phyloP scores from a whole-genome alignment of 768 basidiomycete species.

The Leccinum arenicola region DNA sequence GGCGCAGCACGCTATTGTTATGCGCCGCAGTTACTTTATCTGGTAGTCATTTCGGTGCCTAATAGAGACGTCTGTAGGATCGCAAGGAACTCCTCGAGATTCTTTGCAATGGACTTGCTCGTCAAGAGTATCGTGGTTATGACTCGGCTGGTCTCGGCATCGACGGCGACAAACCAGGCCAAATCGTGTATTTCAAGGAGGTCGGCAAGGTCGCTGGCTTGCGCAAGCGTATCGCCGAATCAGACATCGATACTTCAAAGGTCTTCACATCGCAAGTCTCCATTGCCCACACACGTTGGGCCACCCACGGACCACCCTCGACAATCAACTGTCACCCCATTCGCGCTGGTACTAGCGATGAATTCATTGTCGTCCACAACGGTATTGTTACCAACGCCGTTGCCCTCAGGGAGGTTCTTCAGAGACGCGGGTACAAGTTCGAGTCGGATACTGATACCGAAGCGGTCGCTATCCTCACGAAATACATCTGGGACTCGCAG shows the following conservation, averaged over 20 bases:
- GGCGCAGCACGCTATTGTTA: not conserved
- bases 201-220: conserved; percentile 96
- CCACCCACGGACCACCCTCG: conserved; percentile 92
- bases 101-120: conserved; percentile 84
- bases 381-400: conserved; percentile 95
- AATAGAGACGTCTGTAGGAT: conserved; percentile 44
- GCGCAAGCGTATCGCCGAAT: conserved; percentile 80
- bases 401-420: conserved; percentile 87
- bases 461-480: conserved; percentile 91
- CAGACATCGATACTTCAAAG: conserved; percentile 71
- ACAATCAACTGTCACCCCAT: conserved; percentile 94
- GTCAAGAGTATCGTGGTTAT: conserved; percentile 98
- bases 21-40: conserved; percentile 15
- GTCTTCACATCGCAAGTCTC: conserved; percentile 84
- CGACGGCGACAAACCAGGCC: conserved; percentile 83
- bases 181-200: conserved; percentile 89
- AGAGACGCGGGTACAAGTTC: conserved; percentile 94
- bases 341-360: conserved; percentile 71
- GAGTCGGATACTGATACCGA: conserved; percentile 97
- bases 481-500: conserved; percentile 95
- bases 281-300: conserved; percentile 99
- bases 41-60: conserved; percentile 16
- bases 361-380: conserved; percentile 96
- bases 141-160: conserved; percentile 91
- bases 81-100: conserved; percentile 91